Base-by-base conservation (phyloP, 2,329 filamentous ascomycete genomes). In the Penicillium olsonii region DNA sequence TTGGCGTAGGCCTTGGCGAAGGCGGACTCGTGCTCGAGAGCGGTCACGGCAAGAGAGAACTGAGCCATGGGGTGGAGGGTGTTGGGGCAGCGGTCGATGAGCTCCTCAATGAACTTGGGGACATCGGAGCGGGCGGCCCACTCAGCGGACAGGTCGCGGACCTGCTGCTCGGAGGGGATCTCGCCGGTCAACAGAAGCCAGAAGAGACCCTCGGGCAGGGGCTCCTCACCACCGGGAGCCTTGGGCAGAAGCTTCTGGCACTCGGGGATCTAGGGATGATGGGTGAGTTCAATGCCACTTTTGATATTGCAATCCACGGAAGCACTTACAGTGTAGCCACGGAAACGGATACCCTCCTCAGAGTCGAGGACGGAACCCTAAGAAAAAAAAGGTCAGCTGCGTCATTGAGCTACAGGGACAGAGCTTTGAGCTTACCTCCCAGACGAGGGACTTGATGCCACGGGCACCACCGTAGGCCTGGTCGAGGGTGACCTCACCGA, bases 51-150 rank as follows among this genome's bases (percentile, higher is more conserved):
- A 68, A 99, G 82, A 53, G 94, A 97, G 84, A 99, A 95, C 81
- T 99, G 94, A 57, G 94, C 92, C 94, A 99, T 99, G 75, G 94
- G 94, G 85, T 99, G 94, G 65, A 99, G 90, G 77, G 95, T 91
- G 80, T 83, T 94, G 67, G 94, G 94, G 88, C 92, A 97, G 82
- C 94, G 91, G 86, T 99, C 94, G 79, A 99, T 96, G 74, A 99
- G 88, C 82, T 99, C 94, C 83, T 96, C 92, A 70, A 99, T 84
- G 79, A 95, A 97, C 81, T 95, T 95, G 79, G 94, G 94, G 64
- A 99, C 80, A 69, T 95, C 90, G 77, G 94, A 91, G 69, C 94
- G 92, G 72, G 94, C 94, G 73, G 94, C 94, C 94, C 92, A 97
- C 79, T 99, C 94, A 57, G 94, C 92, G 63, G 94, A 97, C 62